Base-by-base conservation (phyloP, 345 rosid genomes). In the Linum tenue region DNA sequence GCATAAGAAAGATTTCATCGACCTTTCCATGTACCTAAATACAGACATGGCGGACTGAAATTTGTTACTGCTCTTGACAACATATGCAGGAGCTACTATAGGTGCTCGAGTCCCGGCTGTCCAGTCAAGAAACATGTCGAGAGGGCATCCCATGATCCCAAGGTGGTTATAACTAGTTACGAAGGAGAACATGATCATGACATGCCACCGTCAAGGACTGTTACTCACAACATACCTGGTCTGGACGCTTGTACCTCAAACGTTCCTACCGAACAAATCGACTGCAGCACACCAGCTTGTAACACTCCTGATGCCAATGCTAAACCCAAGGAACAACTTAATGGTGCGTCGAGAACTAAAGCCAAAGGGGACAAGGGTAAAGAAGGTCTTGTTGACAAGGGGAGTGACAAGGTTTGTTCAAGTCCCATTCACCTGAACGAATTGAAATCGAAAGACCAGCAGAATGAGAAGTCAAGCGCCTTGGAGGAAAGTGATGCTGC, bases 61-160 rank as follows among this genome's bases (percentile, higher is more conserved):
- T 22, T 22, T 22, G 31, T 22, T 22, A 22, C 31, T 53, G 22
- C 22, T 41, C 59, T 60, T 41, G 36, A 48, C 53, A 48, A 48
- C 64, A 66, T n/a, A 37, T 73, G 66, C 59, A 94, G 99, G 96
- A 94, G 97, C 77, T 90, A 94, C 77, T 94, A 94, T 72, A 78
- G 99, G 75, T 94, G 99, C 79, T 94, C 99, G 37, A 84, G 82
- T 69, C 77, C 92, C 17, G 92, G 99, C 67, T 94, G 99, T 73
- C 90, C 90, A 0, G 98, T 78, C 41, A 92, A 88, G 84, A 92
- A 92, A 76, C 97, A 84, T 41, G 90, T 88, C 15, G 96, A 88
- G 72, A 80, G 92, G 79, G 86, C 88, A 62, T 84, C 90, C 69
- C 81, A 79, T 69, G 91, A 88, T 78, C 73, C 81, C 42, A 86